Evolutionary conservation across 768 basidiomycete genomes (phyloP), one percentile per base, ranked within the genome.

Genomic region (Calocera viscosa): DNA sequence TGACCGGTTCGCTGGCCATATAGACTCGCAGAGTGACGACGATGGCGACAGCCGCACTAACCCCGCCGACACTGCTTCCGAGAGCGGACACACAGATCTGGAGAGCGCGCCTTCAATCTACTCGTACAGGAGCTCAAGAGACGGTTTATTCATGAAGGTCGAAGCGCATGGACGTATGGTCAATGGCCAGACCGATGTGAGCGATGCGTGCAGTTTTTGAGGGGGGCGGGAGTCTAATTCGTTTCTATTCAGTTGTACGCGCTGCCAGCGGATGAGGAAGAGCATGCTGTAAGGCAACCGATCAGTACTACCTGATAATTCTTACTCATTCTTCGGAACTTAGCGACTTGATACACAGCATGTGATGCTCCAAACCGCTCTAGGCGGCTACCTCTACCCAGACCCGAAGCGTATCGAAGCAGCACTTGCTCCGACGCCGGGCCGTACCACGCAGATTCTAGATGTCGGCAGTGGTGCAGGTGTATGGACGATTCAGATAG

Each of bases 401-500:
- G 64, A 49, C 28, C 65, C 39, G 14, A 60, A 66, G 14, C 49
- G 40, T 2, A 67, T 70, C n/a, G 53, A 53, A 33, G 65, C 67
- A 24, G 63, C 65, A 8, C 63, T 70, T 33, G 65, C 53, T 38
- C 69, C 67, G 35, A 32, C 43, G 2, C 39, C 53, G 35, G 65
- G 32, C 2, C 53, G 66, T 34, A 41, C 49, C 30, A 40, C 65
- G 22, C 41, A 53, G 24, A 63, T 70, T 19, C 65, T 70, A 24
- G 69, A 70, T 38, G 66, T 70, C 28, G 67, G 67, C 34, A 67
- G 66, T 22, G 68, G 68, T 3, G 64, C 68, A 1, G 68, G 68
- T 1, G 41, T 32, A n/a, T 69, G 68, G 69, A 67, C 69, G 33
- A 65, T 67, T 11, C 47, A 67, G 22, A 69, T 69, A 67, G 69